Evolutionary conservation across 257 asterid species (phyloP).

Genomic region (Rehmannia glutinosa): DNA sequence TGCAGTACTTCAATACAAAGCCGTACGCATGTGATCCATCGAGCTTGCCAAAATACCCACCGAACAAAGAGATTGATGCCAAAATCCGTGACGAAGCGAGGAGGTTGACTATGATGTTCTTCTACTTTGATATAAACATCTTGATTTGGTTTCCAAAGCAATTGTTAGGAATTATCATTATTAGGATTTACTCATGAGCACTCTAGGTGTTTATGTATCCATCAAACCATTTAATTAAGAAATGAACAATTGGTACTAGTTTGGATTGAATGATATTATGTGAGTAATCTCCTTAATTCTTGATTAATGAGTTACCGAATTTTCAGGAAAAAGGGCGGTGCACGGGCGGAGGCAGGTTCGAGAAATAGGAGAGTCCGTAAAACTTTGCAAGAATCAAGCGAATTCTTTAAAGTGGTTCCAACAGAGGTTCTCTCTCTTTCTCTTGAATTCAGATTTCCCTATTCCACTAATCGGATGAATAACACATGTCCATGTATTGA

Average conservation of each 20-base stretch:
- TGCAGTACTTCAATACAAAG: conserved; percentile 61
- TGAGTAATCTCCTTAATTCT: neutral
- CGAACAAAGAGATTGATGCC: conserved; percentile 97
- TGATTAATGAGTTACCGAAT: neutral
- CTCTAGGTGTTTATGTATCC: too few relatives aligned
- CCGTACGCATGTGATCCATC: conserved; percentile 87
- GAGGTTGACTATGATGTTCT: conserved; percentile 34
- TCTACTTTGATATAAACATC: neutral
- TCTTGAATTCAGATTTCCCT: too few relatives aligned
- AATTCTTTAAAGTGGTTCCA: conserved; percentile 38
- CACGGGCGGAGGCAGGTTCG: conserved; percentile 34
- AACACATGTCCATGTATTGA: too few relatives aligned
- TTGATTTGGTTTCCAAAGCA: neutral
- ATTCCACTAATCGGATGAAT: too few relatives aligned
- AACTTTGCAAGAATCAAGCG: conserved; percentile 52
- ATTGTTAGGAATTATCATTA: neutral
- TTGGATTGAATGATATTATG: too few relatives aligned
- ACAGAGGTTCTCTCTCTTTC: conserved; percentile 45
- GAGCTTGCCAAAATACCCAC: conserved; percentile 79
- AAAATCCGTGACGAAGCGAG: conserved; percentile 69
- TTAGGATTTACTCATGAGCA: too few relatives aligned
- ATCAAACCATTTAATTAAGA: too few relatives aligned
- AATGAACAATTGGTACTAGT: too few relatives aligned
- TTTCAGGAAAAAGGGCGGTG: conserved; percentile 52
- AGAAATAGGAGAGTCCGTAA: conserved; percentile 57